Evolutionary conservation across 768 basidiomycete genomes (phyloP), one percentile per base, ranked within the genome.

Genomic region (Austroboletus eburneus): DNA sequence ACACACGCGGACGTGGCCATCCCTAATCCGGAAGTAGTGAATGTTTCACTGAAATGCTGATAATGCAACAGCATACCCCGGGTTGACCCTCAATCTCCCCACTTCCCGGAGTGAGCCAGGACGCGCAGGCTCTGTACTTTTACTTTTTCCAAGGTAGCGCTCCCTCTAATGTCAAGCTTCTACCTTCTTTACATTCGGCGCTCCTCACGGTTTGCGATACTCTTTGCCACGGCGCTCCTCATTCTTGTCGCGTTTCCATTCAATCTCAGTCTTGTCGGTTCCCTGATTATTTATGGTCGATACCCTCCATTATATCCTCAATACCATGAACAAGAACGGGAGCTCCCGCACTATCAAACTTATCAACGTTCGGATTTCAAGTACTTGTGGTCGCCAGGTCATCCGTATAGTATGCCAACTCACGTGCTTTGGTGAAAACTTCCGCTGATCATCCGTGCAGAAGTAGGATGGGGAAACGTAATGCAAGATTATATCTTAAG

Each of bases 321-420:
- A 21, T 72, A 68, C 43, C 65, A 57, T 35, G 50, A 65, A 30
- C 65, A 60, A 25, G 72, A 78, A 51, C 57, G 67, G 6, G 40
- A 44, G 3, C 54, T 77, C 0, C 69, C 73, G 1, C 74, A 77
- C 39, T 72, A 76, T 42, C 49, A 63, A 34, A 20, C 42, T 0
- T 60, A 71, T 5, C 66, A 71, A 24, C 69, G 60, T 5, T 51
- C 54, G 20, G 50, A 62, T 12, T 58, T 64, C 29, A 70, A 67
- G 44, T 78, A 72, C 46, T 42, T 80, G 3, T 78, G 67, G 63
- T 62, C 75, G 17, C 69, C 73, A 17, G 77, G 75, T 46, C 75
- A 79, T 51, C 70, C 65, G 39, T 40, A 32, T 33, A 21, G 49
- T 50, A 50, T 42, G 38, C n/a, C 27, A 5, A 25, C 20, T 9